These are phyloP conservation scores for Ustilago trichophora DNA, from an alignment of 1,284 basidiomycete genomes.

Conservation along the genomic window DNA sequence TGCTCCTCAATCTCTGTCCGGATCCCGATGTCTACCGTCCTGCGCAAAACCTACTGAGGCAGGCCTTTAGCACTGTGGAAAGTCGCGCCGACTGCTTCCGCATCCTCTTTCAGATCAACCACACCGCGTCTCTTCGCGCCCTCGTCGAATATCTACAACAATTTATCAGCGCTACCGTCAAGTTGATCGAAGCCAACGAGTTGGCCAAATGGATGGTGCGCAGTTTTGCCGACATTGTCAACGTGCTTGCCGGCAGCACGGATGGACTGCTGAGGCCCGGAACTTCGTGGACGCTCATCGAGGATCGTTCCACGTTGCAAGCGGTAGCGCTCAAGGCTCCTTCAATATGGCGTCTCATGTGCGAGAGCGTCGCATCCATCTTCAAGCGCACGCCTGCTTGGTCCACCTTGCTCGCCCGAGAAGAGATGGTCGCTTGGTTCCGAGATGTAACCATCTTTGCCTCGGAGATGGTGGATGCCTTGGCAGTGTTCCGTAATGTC, in stretches of 20 bases:
- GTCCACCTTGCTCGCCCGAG: constrained; percentile 48
- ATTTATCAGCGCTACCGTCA: constrained; percentile 39
- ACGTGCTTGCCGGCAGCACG: constrained; percentile 58
- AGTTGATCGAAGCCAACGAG: constrained; percentile 53
- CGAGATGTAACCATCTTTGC: constrained; percentile 63
- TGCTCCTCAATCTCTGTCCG: constrained; percentile 52
- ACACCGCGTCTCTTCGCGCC: constrained; percentile 35
- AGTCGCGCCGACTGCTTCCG: constrained; percentile 57
- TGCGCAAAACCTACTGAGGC: constrained; percentile 53
- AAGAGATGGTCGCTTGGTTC: constrained; percentile 63
- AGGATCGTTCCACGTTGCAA: constrained; percentile 25
- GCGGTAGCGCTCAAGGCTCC: constrained; percentile 44
- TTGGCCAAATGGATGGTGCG: constrained; percentile 58
- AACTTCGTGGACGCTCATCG: constrained; percentile 51
- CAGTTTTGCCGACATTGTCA: constrained; percentile 61
- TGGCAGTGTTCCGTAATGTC: constrained; percentile 45
- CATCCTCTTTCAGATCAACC: constrained; percentile 48
- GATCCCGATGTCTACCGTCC: constrained; percentile 49
- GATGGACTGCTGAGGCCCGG: constrained; percentile 60
- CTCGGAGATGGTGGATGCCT: constrained; percentile 59
- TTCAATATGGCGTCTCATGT: constrained; percentile 58
- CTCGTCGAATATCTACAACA: constrained; percentile 41
- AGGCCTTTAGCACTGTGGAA: constrained; percentile 52
- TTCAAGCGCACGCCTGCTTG: constrained; percentile 60
- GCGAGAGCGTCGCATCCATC: constrained; percentile 55